Percentiles rank a stretch among this genome's conserved stretches.
Conservation (phyloP, 371 early-diverging fungal genomes). For the Chytridium lagenaria region DNA sequence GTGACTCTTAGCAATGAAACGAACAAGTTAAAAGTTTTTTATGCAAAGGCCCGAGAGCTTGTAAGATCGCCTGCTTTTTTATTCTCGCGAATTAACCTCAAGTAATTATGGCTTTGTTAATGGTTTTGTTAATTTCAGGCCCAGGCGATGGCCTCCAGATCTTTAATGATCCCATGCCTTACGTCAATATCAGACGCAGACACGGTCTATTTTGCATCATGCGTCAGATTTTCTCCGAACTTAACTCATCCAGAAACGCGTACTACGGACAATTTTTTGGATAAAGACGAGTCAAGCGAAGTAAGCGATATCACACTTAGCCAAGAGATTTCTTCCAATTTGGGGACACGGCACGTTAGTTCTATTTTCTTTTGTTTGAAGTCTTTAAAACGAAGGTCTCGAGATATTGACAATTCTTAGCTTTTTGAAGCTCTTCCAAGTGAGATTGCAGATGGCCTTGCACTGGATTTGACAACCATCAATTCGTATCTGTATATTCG, state of each 20-base stretch:
- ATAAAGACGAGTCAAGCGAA: too few species aligned
- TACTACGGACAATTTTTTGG: too few species aligned
- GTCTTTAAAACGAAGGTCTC: too few species aligned
- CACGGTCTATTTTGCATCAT: neutral
- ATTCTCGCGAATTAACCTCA: neutral
- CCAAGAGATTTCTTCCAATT: too few species aligned
- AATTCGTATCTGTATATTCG: neutral
- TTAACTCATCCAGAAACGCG: neutral
- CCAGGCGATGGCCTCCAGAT: conserved; percentile 2
- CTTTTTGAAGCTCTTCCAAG: neutral
- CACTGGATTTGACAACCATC: neutral
- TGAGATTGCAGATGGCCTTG: neutral
- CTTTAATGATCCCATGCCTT: neutral
- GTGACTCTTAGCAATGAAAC: neutral
- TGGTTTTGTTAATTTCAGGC: neutral
- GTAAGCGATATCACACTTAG: too few species aligned
- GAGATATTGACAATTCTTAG: too few species aligned
- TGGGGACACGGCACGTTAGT: too few species aligned
- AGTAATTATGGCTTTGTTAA: neutral
- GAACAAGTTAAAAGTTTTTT: neutral
- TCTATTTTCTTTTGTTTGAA: too few species aligned
- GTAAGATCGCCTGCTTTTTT: neutral
- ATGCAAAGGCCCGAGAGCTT: conserved; percentile 1
- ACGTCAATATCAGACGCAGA: neutral
- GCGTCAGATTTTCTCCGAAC: neutral